Evolutionary conservation across 2,329 filamentous ascomycete genomes (phyloP).

Genomic region (Colletotrichum melonis): DNA sequence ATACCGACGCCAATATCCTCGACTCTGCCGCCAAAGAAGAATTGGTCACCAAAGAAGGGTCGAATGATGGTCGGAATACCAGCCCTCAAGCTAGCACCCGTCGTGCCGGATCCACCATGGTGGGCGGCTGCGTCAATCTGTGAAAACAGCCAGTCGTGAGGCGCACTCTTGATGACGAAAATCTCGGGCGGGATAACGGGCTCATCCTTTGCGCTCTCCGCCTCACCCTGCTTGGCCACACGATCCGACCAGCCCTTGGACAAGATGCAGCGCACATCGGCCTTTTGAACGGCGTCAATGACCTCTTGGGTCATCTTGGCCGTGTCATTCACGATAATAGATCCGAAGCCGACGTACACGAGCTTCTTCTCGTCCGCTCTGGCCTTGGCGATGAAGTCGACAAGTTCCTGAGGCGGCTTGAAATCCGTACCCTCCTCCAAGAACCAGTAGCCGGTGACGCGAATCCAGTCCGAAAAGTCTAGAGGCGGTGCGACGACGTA

Average conservation of each 20-base stretch:
- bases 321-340: slow-evolving; percentile 92
- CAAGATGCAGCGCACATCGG: slow-evolving; percentile 92
- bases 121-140: slow-evolving; percentile 96
- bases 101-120: slow-evolving; percentile 94
- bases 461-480: slow-evolving; percentile 98
- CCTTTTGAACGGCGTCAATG: slow-evolving; percentile 88
- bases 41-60: slow-evolving; percentile 98
- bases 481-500: slow-evolving; percentile 93
- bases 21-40: slow-evolving; percentile 90
- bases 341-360: slow-evolving; percentile 97
- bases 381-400: slow-evolving; percentile 85
- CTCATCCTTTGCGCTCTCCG: slow-evolving; percentile 64
- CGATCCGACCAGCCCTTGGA: slow-evolving; percentile 98
- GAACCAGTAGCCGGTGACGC: slow-evolving; percentile 98
- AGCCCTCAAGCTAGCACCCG: slow-evolving; percentile 89
- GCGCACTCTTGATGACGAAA: slow-evolving; percentile 87
- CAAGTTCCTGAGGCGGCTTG: slow-evolving; percentile 79
- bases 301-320: slow-evolving; percentile 91
- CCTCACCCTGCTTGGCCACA: slow-evolving; percentile 43
- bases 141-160: slow-evolving; percentile 95
- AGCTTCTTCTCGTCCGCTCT: slow-evolving; percentile 87
- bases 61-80: slow-evolving; percentile 95
- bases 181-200: slow-evolving; percentile 82
- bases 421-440: slow-evolving; percentile 79
- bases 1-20: slow-evolving; percentile 95